Evolutionary conservation across 495 filamentous ascomycete species (phyloP).

Genomic region (Podospora tetraspora): DNA sequence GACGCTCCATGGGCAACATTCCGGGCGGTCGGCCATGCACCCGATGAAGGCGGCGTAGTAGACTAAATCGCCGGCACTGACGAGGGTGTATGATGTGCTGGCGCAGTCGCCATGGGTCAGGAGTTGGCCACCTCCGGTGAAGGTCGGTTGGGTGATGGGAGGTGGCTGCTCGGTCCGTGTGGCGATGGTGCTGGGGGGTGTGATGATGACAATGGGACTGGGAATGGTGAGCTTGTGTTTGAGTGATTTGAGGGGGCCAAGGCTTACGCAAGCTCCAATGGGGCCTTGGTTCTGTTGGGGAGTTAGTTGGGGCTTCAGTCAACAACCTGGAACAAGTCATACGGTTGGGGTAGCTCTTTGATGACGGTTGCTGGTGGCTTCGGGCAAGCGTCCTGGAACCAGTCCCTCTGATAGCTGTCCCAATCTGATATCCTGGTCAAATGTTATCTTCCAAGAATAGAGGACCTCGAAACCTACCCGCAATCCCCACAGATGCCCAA

Average conservation of each 20-base stretch:
- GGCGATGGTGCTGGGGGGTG: conserved; percentile 2
- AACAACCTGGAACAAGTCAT: neutral
- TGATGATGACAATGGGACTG: conserved; percentile 12
- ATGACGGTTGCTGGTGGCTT: conserved; percentile 21
- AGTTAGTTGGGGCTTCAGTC: neutral
- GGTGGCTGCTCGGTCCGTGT: conserved; percentile 1
- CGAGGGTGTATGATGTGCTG: conserved; percentile 20
- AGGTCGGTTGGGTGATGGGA: conserved; percentile 8
- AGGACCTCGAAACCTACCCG: neutral
- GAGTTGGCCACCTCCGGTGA: conserved; percentile 13
- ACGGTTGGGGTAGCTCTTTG: conserved; percentile 18
- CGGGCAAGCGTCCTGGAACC: conserved; percentile 17
- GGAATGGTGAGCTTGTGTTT: neutral
- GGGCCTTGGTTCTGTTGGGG: conserved; percentile 10
- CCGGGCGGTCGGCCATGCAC: conserved; percentile 18
- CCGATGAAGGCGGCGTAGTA: conserved; percentile 24
- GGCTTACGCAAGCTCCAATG: conserved; percentile 15
- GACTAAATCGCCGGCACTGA: conserved; percentile 18
- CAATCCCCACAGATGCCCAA: conserved; percentile 9
- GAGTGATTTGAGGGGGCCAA: neutral
- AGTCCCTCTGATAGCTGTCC: conserved; percentile 20
- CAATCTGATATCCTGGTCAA: conserved; percentile 9
- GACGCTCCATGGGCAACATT: conserved; percentile 26
- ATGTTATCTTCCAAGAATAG: neutral
- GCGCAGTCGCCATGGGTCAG: conserved; percentile 15